phyloP scores from a whole-genome alignment of 2,329 filamentous ascomycete genomes.

The Capronia americana region DNA sequence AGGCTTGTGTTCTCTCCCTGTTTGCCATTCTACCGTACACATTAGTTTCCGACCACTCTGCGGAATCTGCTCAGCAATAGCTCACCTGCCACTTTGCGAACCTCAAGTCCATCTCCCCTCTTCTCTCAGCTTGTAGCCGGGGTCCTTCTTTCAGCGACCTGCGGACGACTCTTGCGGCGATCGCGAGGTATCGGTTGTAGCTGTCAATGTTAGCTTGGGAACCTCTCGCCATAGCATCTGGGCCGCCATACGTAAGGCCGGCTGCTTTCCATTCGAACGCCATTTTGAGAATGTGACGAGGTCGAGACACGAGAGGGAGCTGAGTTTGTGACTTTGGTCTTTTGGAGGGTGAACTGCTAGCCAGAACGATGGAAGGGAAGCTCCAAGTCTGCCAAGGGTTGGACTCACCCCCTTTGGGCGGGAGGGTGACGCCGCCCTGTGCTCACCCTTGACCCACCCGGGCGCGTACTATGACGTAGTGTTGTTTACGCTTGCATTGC shows the following conservation, averaged over 20 bases:
- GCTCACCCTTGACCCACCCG: no score
- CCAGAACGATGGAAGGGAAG: neutral
- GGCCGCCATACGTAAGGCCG: constrained; percentile 80
- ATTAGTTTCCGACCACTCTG: constrained; percentile 20
- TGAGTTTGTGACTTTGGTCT: constrained; percentile 3
- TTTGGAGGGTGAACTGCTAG: constrained; percentile 6
- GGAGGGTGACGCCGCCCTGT: neutral
- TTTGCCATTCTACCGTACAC: constrained; percentile 79
- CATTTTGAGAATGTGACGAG: constrained; percentile 62
- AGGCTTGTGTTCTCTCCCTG: constrained; percentile 84
- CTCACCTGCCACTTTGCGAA: constrained; percentile 97
- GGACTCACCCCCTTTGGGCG: neutral
- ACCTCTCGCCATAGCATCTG: constrained; percentile 36
- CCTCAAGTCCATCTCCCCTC: constrained; percentile 85
- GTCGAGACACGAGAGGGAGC: constrained; percentile 1
- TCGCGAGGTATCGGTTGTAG: constrained; percentile 99
- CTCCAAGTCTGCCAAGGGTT: constrained; percentile 13
- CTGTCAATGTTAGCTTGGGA: constrained; percentile 61
- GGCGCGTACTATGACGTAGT: neutral
- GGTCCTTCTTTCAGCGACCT: constrained; percentile 96
- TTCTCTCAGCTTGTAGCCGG: constrained; percentile 83
- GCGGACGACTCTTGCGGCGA: constrained; percentile 93
- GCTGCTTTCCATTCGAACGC: constrained; percentile 98
- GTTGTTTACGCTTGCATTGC: no score
- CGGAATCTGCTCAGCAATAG: constrained; percentile 39